These are phyloP conservation scores for Sclerotiophoma versabilis DNA, from an alignment of 2,329 filamentous ascomycete genomes.

Conservation along the genomic window DNA sequence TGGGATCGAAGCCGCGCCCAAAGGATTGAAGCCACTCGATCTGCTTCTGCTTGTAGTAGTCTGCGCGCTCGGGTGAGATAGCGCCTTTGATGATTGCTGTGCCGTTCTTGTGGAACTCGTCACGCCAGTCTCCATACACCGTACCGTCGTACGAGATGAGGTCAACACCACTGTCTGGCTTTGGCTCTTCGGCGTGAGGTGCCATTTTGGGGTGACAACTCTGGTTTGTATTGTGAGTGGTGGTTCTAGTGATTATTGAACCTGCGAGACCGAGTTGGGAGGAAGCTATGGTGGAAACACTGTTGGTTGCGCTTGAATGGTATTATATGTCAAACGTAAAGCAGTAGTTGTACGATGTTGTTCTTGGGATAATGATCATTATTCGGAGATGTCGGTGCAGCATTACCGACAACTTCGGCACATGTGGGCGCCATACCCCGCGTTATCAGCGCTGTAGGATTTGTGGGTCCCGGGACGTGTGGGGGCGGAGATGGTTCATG, in stretches of 20 bases:
- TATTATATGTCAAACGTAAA: not conserved
- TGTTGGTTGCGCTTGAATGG: not conserved
- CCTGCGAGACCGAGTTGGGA: not conserved
- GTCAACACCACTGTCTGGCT: slow-evolving; percentile 25
- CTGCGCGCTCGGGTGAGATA: slow-evolving; percentile 48
- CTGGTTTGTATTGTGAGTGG: too few species aligned
- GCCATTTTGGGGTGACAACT: too few species aligned
- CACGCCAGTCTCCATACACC: slow-evolving; percentile 45
- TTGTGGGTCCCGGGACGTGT: slow-evolving; percentile 2
- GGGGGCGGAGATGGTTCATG: not conserved
- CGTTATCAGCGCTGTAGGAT: not conserved
- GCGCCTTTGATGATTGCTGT: slow-evolving; percentile 53
- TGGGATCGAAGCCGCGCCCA: slow-evolving; percentile 49
- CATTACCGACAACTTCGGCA: not conserved
- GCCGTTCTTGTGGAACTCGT: slow-evolving; percentile 53
- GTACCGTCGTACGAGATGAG: slow-evolving; percentile 24
- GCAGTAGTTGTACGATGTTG: not conserved
- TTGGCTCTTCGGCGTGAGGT: slow-evolving; percentile 25
- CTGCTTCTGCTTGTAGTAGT: slow-evolving; percentile 52
- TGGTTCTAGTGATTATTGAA: not conserved
- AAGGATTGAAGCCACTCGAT: slow-evolving; percentile 55
- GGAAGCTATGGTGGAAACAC: too few species aligned
- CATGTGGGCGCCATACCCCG: slow-evolving; percentile 2
- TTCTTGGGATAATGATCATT: not conserved
- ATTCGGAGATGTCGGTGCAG: not conserved